Conservation (phyloP, 2,329 filamentous ascomycete genomes). For the Aureobasidium subglaciale region DNA sequence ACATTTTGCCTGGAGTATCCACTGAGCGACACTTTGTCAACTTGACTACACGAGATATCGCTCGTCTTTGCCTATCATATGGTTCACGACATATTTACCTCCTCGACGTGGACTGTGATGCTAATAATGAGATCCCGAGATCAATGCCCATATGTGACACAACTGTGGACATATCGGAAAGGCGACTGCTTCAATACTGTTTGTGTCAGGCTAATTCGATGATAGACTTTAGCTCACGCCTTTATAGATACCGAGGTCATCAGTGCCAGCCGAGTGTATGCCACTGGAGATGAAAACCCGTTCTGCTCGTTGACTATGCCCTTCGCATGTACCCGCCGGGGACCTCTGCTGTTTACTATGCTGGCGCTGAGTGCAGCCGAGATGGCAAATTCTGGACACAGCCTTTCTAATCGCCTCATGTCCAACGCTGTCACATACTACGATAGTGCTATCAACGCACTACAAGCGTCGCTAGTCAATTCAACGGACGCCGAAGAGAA, state of each 20-base stretch:
- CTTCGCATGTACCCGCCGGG: background rate
- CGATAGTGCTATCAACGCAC: background rate
- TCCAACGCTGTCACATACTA: background rate
- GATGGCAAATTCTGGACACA: background rate
- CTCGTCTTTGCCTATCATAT: background rate
- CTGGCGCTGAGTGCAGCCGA: background rate
- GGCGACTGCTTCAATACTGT: background rate
- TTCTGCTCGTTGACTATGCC: conserved; percentile 5
- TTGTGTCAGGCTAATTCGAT: background rate
- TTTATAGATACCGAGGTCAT: background rate
- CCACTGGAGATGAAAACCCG: background rate
- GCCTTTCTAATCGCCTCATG: background rate
- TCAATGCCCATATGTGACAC: background rate
- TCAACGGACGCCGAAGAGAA: background rate
- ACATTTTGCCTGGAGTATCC: background rate
- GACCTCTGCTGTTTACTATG: background rate
- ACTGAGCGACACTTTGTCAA: background rate
- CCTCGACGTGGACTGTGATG: background rate
- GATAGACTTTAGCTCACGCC: background rate
- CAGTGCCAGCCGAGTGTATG: conserved; percentile 6
- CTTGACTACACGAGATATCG: background rate
- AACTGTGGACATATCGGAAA: background rate
- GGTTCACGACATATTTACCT: background rate
- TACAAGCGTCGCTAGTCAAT: background rate
- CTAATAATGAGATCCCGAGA: background rate